Base-by-base conservation (phyloP, 2,329 filamentous ascomycete genomes). In the Aspergillus proliferans region DNA sequence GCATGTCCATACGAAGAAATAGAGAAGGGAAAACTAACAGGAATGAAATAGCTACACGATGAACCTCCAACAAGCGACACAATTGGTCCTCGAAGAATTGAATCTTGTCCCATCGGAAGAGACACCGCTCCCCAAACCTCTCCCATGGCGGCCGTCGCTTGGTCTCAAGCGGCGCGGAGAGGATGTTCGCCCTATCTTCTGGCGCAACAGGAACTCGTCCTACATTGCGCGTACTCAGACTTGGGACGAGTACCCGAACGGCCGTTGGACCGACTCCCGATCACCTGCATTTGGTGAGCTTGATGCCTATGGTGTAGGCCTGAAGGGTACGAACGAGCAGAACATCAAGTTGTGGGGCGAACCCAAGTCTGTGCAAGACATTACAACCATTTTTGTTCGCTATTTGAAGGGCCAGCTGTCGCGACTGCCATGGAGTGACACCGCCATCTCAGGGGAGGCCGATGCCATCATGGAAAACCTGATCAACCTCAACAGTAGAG, bases 181-280 rank as follows among this genome's bases (percentile, higher is more conserved):
- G 73, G 95, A 96, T 64, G 93, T 98, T 40, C 88, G 93, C 47
- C 93, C 93, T 30, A 95, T 98, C 58, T 98, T 98, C 79, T 98
- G 93, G 93, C 85, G 92, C 60, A 96, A 97, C 73, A 84, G 93
- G 50, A 93, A 95, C 72, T 90, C 93, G 65, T 95, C 91, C 3
- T 98, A 98, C 62, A 85, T 98, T 48, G 84, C 89, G 48, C 88
- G 93, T 48, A 98, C 93, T 0, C 91, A 96, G 67, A 92, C 96
- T 59, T 98, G 93, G 93, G 93, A 98, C 62, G 93, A 98, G 69
- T 98, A 96, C 62, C 93, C 93, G 48, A 98, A 98, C 76, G 93
- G 93, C 43, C 87, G 93, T 70, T 98, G 93, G 93, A 94, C 93
- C 71, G 93, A 98, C 70, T 92, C 91, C 46, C 83, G 93, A 56